Percentiles rank a stretch among this genome's conserved stretches.
phyloP scores from a whole-genome alignment of 2,329 filamentous ascomycete genomes.

The Camillea tinctor region DNA sequence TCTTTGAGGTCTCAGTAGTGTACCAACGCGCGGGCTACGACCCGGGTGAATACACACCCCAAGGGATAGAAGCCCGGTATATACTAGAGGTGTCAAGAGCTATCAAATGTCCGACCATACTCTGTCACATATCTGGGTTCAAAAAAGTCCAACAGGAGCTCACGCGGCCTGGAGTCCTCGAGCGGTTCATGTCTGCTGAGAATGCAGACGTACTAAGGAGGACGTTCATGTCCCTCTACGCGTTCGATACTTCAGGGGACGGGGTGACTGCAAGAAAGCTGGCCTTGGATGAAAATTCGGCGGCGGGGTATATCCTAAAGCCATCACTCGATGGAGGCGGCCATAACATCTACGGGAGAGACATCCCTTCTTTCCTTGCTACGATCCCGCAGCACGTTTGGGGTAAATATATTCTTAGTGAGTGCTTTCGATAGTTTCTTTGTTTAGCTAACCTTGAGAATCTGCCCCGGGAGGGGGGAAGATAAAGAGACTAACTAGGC shows the following conservation, averaged over 20 bases:
- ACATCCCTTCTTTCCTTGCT: constrained; percentile 36
- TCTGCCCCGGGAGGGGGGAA: too few species aligned
- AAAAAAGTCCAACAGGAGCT: constrained; percentile 45
- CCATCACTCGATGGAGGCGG: constrained; percentile 44
- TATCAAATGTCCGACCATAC: constrained; percentile 44
- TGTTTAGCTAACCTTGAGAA: too few species aligned
- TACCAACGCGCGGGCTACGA: constrained; percentile 45
- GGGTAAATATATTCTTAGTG: constrained; percentile 36
- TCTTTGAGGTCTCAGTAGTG: constrained; percentile 40
- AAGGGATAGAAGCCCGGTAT: constrained; percentile 31
- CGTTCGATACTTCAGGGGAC: constrained; percentile 32
- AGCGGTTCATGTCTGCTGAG: constrained; percentile 32
- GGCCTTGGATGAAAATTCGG: constrained; percentile 22
- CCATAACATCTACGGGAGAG: constrained; percentile 39
- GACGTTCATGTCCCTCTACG: constrained; percentile 39
- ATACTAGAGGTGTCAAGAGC: constrained; percentile 38
- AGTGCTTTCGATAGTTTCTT: too few species aligned
- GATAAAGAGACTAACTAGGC: too few species aligned
- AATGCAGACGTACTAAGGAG: constrained; percentile 27
- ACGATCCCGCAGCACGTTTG: constrained; percentile 26
- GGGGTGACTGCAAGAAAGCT: constrained; percentile 29
- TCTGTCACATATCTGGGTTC: constrained; percentile 40
- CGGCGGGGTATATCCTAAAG: constrained; percentile 38
- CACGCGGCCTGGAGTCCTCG: constrained; percentile 30
- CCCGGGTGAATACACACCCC: constrained; percentile 35